Conservation (phyloP, 352 stramenopile species). For the Phytopythium sindhum region DNA sequence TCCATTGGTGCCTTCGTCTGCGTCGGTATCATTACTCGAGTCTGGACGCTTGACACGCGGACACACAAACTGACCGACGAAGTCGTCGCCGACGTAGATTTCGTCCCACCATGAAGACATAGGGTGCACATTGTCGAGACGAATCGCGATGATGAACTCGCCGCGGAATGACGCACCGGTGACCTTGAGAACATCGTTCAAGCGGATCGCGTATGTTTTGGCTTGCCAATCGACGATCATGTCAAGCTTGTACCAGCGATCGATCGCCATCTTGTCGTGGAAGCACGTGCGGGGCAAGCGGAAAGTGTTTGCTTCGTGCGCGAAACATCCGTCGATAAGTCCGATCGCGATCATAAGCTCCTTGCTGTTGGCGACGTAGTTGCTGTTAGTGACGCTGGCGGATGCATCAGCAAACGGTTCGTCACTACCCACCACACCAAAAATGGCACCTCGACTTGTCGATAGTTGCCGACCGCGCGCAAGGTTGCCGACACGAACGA, state of each 20-base stretch:
- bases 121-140: constrained; percentile 78
- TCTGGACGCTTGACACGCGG: constrained; percentile 32
- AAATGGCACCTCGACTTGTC: constrained; percentile 59
- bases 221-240: constrained; percentile 86
- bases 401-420: constrained; percentile 2
- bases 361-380: constrained; percentile 16
- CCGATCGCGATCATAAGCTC: constrained; percentile 67
- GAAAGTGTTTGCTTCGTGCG: constrained; percentile 71
- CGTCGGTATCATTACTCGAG: constrained; percentile 2
- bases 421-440: constrained; percentile 34
- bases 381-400: constrained; percentile 1
- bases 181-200: constrained; percentile 91
- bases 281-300: constrained; percentile 47
- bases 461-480: constrained; percentile 30
- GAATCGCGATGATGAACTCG: constrained; percentile 43
- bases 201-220: constrained; percentile 78
- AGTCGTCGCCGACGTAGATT: constrained; percentile 92
- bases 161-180: constrained; percentile 47
- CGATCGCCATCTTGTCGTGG: constrained; percentile 46
- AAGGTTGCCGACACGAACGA: constrained; percentile 58
- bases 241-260: constrained; percentile 95
- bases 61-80: constrained; percentile 89
- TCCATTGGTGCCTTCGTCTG: constrained; percentile 12
- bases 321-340: constrained; percentile 61
- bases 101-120: constrained; percentile 95